These are phyloP conservation scores for Aegilops speltoides DNA, from an alignment of 176 grass and related monocot genomes.

Conservation along the genomic window DNA sequence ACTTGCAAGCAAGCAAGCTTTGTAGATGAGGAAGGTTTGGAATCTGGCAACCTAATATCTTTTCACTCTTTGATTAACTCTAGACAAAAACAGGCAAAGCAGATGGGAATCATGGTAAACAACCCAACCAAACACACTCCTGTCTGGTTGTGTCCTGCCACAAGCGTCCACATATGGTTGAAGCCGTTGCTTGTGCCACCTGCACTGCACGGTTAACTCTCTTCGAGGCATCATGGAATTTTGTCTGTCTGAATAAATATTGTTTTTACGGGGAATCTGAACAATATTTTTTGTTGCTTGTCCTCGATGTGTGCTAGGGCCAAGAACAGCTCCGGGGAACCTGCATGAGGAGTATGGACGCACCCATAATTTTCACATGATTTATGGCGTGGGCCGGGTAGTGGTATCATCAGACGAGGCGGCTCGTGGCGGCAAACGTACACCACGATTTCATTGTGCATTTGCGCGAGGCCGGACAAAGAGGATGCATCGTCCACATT, in stretches of 20 bases:
- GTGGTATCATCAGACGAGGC: background rate
- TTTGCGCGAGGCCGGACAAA: background rate
- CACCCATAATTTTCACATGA: background rate
- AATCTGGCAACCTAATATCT: constrained; percentile 34
- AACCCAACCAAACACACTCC: constrained; percentile 33
- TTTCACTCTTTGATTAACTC: background rate
- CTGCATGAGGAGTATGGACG: background rate
- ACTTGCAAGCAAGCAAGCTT: constrained; percentile 41
- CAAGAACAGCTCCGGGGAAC: no score
- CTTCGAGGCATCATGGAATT: background rate
- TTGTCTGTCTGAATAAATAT: background rate
- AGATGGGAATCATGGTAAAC: constrained; percentile 49
- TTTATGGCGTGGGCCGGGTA: background rate
- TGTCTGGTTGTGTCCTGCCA: background rate
- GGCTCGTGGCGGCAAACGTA: background rate
- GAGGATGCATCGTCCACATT: background rate
- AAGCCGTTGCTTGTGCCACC: background rate
- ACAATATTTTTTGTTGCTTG: no score
- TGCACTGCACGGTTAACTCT: background rate
- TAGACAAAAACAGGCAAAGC: background rate
- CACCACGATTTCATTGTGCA: background rate
- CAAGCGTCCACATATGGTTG: constrained; percentile 16
- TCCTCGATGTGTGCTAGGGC: no score
- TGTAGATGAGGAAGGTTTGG: constrained; percentile 33
- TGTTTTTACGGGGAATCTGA: no score